Conservation (phyloP, 495 filamentous ascomycete species). For the Talaromyces wortmannii region DNA sequence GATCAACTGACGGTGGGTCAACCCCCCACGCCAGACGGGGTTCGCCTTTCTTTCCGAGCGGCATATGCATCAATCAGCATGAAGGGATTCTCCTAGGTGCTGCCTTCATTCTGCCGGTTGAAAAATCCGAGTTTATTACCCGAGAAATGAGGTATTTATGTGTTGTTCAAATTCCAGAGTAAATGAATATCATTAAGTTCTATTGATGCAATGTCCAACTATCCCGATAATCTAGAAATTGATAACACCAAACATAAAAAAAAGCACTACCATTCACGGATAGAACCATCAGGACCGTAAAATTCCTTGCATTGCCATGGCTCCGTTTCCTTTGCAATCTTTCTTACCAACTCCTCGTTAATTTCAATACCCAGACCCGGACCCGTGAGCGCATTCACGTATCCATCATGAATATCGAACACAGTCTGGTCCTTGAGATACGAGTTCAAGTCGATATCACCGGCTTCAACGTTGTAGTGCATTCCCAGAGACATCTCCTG, state of each 20-base stretch:
- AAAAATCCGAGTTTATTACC: too few species aligned
- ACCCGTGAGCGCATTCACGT: constrained; percentile 53
- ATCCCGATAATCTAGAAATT: too few species aligned
- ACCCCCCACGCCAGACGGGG: background rate
- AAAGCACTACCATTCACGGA: constrained; percentile 61
- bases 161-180: too few species aligned
- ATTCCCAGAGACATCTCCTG: constrained; percentile 80
- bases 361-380: constrained; percentile 71
- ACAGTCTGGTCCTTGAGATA: constrained; percentile 58
- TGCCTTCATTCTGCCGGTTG: too few species aligned
- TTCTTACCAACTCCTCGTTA: constrained; percentile 60
- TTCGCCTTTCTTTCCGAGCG: constrained; percentile 4
- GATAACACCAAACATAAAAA: background rate
- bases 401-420: constrained; percentile 60
- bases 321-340: constrained; percentile 39
- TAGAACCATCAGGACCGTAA: constrained; percentile 60
- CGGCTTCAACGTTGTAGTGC: constrained; percentile 61
- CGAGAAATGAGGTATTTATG: too few species aligned
- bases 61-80: background rate
- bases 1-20: too few species aligned
- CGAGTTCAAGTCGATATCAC: constrained; percentile 57
- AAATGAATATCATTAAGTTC: too few species aligned
- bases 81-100: background rate
- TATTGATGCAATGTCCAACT: too few species aligned
- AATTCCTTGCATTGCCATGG: constrained; percentile 59